A percentile compares a stretch with the other conserved stretches of the same genome.
Evolutionary conservation across 2,329 filamentous ascomycete species (phyloP).

Genomic region (Coniella lustricola): DNA sequence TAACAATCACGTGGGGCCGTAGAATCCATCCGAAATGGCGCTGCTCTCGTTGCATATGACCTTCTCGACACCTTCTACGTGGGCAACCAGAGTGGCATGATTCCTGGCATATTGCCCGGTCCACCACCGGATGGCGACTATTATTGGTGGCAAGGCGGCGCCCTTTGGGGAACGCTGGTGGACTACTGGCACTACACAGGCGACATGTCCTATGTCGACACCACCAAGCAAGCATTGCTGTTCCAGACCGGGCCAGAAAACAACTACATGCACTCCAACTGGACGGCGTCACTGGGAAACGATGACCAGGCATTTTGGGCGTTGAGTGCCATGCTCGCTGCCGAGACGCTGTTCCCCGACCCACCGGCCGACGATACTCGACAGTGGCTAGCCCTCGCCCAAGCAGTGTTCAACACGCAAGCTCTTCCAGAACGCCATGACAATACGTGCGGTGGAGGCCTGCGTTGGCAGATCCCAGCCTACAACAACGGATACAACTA

Average conservation of each 20-base stretch:
- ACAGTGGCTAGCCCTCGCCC: conserved; percentile 12
- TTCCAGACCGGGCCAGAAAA: conserved; percentile 37
- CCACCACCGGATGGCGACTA: conserved; percentile 21
- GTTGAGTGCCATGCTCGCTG: conserved; percentile 11
- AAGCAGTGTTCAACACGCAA: conserved; percentile 12
- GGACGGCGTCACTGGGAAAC: conserved; percentile 10
- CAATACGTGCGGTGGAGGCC: conserved; percentile 7
- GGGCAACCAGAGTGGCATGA: conserved; percentile 19
- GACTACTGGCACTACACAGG: conserved; percentile 46
- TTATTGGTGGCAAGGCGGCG: conserved; percentile 46
- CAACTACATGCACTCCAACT: conserved; percentile 13
- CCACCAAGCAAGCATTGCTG: conserved; percentile 33
- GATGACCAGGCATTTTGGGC: conserved; percentile 15
- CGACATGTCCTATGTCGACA: conserved; percentile 37
- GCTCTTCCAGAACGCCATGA: conserved; percentile 10
- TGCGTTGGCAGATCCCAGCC: conserved; percentile 10
- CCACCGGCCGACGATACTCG: conserved; percentile 1
- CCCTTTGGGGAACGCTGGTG: conserved; percentile 41
- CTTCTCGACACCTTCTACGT: conserved; percentile 18
- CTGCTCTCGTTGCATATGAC: conserved; percentile 13
- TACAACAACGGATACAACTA: conserved; percentile 9
- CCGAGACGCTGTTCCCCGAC: conserved; percentile 8
- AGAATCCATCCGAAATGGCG: conserved; percentile 12
- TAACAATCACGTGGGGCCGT: not conserved
- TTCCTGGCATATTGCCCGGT: conserved; percentile 20